phyloP scores from a whole-genome alignment of 108 stramenopile species.

The Nitzschia putrida region DNA sequence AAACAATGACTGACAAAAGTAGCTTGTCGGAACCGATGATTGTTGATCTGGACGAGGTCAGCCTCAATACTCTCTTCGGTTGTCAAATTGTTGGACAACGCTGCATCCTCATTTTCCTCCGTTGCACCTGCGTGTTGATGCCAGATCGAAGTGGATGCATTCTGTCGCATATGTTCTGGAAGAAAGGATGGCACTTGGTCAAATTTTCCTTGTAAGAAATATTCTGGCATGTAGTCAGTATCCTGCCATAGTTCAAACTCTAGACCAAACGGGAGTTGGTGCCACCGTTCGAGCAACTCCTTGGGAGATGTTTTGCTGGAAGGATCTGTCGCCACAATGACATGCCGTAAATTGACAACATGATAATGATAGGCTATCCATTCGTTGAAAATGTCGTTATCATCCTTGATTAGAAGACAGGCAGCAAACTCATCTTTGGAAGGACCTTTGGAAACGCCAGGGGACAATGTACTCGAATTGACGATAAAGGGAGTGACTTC shows the following conservation, averaged over 20 bases:
- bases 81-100: background rate
- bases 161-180: background rate
- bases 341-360: constrained; percentile 33
- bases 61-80: background rate
- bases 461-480: too few species aligned
- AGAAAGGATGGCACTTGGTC: constrained; percentile 14
- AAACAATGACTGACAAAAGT: constrained; percentile 43
- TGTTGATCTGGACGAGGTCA: constrained; percentile 27
- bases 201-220: constrained; percentile 29
- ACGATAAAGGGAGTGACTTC: too few species aligned
- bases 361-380: constrained; percentile 64
- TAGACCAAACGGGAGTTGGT: constrained; percentile 3
- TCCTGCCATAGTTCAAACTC: constrained; percentile 29
- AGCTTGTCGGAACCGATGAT: constrained; percentile 46
- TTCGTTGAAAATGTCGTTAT: constrained; percentile 44
- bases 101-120: background rate
- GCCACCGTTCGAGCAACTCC: constrained; percentile 46
- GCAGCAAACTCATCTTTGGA: constrained; percentile 26
- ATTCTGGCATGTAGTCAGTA: constrained; percentile 37
- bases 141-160: constrained; percentile 7
- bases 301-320: constrained; percentile 27
- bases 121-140: background rate
- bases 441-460: background rate
- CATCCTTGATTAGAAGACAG: constrained; percentile 51
- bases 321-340: constrained; percentile 59